Evolutionary conservation across 2,329 filamentous ascomycete species (phyloP).

Genomic region (Alternaria incomplexa): DNA sequence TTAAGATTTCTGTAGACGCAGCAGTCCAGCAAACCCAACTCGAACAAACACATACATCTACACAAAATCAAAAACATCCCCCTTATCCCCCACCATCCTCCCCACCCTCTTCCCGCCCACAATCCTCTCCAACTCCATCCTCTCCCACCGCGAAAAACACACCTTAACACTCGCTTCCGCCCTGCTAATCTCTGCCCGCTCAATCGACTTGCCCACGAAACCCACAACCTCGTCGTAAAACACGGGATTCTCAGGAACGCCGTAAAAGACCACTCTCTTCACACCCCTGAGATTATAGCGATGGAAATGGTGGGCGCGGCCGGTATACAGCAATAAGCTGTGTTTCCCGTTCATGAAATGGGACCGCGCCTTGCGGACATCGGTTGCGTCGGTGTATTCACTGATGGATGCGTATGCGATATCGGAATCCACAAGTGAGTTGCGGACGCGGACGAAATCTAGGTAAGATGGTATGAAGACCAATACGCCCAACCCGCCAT

Average conservation of each 20-base stretch:
- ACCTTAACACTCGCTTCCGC: conserved; percentile 58
- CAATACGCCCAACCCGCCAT: conserved; percentile 68
- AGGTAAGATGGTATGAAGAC: conserved; percentile 93
- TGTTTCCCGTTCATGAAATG: conserved; percentile 87
- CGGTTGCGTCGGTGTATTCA: conserved; percentile 81
- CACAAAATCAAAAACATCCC: conserved; percentile 94
- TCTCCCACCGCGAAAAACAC: conserved; percentile 88
- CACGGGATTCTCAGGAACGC: conserved; percentile 82
- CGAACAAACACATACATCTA: too few species aligned
- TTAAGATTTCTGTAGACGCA: too few species aligned
- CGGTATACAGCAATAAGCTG: conserved; percentile 85
- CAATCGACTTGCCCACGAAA: conserved; percentile 63
- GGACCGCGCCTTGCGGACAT: conserved; percentile 82
- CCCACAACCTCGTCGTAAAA: conserved; percentile 81
- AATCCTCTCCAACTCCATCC: conserved; percentile 84
- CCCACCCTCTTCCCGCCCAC: conserved; percentile 81
- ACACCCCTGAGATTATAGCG: conserved; percentile 85
- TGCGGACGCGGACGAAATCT: conserved; percentile 91
- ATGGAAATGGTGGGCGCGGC: conserved; percentile 95
- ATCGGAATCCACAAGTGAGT: conserved; percentile 81
- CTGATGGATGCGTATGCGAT: conserved; percentile 81
- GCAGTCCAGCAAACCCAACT: too few species aligned
- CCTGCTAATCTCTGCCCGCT: conserved; percentile 63
- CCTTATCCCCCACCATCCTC: conserved; percentile 81
- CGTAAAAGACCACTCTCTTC: conserved; percentile 85